Base-by-base conservation (phyloP, 192 early-diverging fungal genomes). In the Mortierella claussenii region DNA sequence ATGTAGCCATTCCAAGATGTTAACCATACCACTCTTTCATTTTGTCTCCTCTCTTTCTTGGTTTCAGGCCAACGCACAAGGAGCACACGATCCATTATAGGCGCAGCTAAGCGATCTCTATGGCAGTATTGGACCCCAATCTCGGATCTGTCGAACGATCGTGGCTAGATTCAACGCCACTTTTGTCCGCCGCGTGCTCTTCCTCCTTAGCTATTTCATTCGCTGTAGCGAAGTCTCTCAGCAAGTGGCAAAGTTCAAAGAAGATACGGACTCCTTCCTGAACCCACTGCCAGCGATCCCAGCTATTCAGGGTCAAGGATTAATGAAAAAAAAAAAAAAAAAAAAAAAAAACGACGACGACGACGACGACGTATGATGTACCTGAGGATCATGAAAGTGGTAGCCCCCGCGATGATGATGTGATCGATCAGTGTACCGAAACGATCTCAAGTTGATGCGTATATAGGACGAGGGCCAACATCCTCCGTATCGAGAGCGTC, bases 141-240 rank as follows among this genome's bases (percentile, higher is more conserved):
- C 79, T 18, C 55, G 80, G 26, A 82, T 87, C 48, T 78, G 80
- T 20, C 60, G 86, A 31, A 85, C 86, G 6, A 85, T 87, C 21
- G 84, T 87, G 12, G 79, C 82, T 12, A 84, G 86, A 3, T 68
- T 63, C 45, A 75, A 81, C 23, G 67, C 69, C 18, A 81, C 67
- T 28, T 64, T 79, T 34, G 86, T 87, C 23, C 79, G 83, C 37
- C 74, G 84, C 8, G 66, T 87, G 0, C 37, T 87, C 1, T 85
- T 74, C 43, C 58, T 87, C n/a, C 69, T 87, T 12, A 85, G 82
- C 28, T 87, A 87, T 43, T 82, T 87, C 55, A 87, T 87, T 45
- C 78, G 86, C 24, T 87, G 86, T 55, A 87, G 83, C 43, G 86
- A 87, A 65, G 84, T 87, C 5, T 87, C 79, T 57, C 79, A 82